Evolutionary conservation across 345 rosid genomes (phyloP).

Genomic region (Aquilaria yunnanensis): DNA sequence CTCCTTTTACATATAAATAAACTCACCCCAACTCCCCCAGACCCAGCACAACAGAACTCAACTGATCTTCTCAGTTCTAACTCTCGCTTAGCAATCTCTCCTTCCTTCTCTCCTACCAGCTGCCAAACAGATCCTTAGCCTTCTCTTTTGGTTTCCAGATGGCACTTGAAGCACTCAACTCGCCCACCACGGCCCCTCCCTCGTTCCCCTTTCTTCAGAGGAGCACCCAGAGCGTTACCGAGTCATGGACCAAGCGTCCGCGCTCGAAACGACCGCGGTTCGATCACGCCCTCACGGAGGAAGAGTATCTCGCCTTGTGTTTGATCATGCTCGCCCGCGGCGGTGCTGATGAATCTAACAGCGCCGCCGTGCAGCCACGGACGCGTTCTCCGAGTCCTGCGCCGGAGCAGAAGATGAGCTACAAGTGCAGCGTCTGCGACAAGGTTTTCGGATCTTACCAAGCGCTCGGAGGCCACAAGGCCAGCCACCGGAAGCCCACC

Average conservation of each 20-base stretch:
- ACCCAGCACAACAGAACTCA: not conserved
- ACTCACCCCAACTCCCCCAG: not conserved
- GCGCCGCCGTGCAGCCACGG: constrained; percentile 8
- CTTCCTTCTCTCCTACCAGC: not conserved
- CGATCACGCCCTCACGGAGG: constrained; percentile 27
- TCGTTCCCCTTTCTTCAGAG: constrained; percentile 20
- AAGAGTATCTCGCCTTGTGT: constrained; percentile 39
- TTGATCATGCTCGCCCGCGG: constrained; percentile 38
- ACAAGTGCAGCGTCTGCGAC: constrained; percentile 38
- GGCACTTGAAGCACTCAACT: constrained; percentile 51
- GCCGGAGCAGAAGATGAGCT: not conserved
- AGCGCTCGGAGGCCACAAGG: constrained; percentile 50
- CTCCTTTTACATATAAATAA: not conserved
- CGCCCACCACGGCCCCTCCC: constrained; percentile 43
- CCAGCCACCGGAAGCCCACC: constrained; percentile 35
- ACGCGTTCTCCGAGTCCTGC: not conserved
- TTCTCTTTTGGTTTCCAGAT: not conserved
- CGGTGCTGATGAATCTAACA: not conserved
- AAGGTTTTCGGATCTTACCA: constrained; percentile 38
- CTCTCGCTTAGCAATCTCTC: not conserved
- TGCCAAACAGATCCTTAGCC: no score
- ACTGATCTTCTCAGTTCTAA: not conserved
- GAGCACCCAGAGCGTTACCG: constrained; percentile 7
- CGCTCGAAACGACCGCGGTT: constrained; percentile 30
- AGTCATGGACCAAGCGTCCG: constrained; percentile 39